phyloP scores from a whole-genome alignment of 352 stramenopile genomes.

The Globisporangium barbulae region DNA sequence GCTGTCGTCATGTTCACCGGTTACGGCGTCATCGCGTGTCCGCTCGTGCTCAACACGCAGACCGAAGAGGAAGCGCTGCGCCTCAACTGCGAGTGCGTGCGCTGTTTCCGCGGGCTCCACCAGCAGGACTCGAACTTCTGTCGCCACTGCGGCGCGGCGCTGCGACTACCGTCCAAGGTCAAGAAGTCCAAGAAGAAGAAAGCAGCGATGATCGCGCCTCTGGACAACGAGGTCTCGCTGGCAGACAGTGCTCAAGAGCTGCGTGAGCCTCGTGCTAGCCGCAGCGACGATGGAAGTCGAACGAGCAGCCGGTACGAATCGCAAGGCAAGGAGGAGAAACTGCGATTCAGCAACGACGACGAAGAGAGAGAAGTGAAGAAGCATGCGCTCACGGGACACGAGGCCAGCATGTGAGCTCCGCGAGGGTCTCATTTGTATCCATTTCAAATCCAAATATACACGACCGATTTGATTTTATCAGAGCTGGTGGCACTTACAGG shows the following conservation, averaged over 20 bases:
- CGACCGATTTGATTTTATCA: background rate
- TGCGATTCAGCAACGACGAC: background rate
- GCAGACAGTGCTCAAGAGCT: constrained; percentile 1
- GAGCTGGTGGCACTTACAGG: no score
- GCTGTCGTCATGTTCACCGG: constrained; percentile 50
- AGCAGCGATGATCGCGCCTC: background rate
- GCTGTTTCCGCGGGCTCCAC: constrained; percentile 42
- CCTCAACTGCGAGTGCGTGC: constrained; percentile 37
- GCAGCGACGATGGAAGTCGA: background rate
- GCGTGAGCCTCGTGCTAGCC: background rate
- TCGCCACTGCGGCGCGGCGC: constrained; percentile 33
- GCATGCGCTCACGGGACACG: constrained; percentile 4
- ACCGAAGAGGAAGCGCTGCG: constrained; percentile 31
- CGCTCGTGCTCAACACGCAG: constrained; percentile 40
- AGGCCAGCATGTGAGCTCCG: constrained; percentile 13
- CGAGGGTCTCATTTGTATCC: background rate
- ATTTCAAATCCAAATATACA: constrained; percentile 1
- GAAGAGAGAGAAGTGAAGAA: background rate
- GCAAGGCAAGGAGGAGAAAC: background rate
- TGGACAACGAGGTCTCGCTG: constrained; percentile 5
- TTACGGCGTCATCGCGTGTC: constrained; percentile 49
- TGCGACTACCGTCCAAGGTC: constrained; percentile 28
- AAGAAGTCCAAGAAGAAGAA: constrained; percentile 27
- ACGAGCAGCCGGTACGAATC: constrained; percentile 1
- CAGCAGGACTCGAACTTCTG: constrained; percentile 53